phyloP scores from a whole-genome alignment of 441 rosid genomes.

The Oxalis stricta region DNA sequence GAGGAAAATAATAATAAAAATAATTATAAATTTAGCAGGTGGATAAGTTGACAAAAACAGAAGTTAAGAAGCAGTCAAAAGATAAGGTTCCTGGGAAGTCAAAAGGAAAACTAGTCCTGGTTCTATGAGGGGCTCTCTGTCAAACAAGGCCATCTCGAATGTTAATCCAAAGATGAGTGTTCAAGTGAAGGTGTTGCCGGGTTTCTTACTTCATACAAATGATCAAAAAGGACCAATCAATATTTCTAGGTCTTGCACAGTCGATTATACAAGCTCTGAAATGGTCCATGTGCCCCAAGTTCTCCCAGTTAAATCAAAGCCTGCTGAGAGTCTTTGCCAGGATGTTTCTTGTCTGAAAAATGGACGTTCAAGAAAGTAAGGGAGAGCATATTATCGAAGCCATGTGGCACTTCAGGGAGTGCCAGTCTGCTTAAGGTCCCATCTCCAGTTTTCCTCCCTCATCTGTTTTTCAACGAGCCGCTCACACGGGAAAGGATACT shows the following conservation, averaged over 20 bases:
- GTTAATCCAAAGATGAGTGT: slow-evolving; percentile 1
- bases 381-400: slow-evolving; percentile 11
- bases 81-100: slow-evolving; percentile 16
- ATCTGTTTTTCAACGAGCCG: slow-evolving; percentile 17
- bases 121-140: slow-evolving; percentile 14
- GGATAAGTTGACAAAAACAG: slow-evolving; percentile 8
- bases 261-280: slow-evolving; percentile 12
- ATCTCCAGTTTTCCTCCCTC: slow-evolving; percentile 18
- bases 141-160: slow-evolving; percentile 12
- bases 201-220: slow-evolving; percentile 2
- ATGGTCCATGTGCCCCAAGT: slow-evolving; percentile 12
- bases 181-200: slow-evolving; percentile 9
- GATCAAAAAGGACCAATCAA: slow-evolving; percentile 3
- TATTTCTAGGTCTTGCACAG: slow-evolving; percentile 8
- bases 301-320: slow-evolving; percentile 8
- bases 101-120: slow-evolving; percentile 17
- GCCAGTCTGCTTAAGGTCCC: slow-evolving; percentile 7
- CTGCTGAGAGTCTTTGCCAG: slow-evolving; percentile 1
- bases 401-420: slow-evolving; percentile 10
- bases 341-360: slow-evolving; percentile 8
- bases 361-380: slow-evolving; percentile 7
- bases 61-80: slow-evolving; percentile 17
- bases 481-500: slow-evolving; percentile 17
- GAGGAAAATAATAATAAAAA: slow-evolving; percentile 11
- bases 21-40: slow-evolving; percentile 12